These are phyloP conservation scores for Exophiala bonariae DNA, from an alignment of 2,329 filamentous ascomycete genomes.

Conservation along the genomic window DNA sequence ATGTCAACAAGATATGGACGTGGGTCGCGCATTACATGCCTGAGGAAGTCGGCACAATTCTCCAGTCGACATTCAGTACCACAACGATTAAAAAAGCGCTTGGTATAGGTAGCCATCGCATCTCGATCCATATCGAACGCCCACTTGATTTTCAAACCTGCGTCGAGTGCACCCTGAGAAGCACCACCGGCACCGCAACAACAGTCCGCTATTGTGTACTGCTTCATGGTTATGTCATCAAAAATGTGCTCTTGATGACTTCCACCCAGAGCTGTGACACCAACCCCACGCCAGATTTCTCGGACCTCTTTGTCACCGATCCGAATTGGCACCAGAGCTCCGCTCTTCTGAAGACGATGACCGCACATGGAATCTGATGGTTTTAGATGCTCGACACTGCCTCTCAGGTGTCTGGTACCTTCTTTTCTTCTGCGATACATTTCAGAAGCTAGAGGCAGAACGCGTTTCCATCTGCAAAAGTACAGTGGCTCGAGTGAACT, in stretches of 20 bases:
- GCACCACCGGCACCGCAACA: slow-evolving; percentile 75
- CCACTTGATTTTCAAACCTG: slow-evolving; percentile 60
- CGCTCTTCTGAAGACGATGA: too few species aligned
- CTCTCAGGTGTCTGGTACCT: neutral
- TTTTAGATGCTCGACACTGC: too few species aligned
- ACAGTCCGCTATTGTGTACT: slow-evolving; percentile 68
- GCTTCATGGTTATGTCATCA: slow-evolving; percentile 16
- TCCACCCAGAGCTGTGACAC: slow-evolving; percentile 2
- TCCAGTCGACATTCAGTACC: slow-evolving; percentile 29
- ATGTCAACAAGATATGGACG: slow-evolving; percentile 56
- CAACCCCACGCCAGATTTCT: neutral
- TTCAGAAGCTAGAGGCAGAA: neutral
- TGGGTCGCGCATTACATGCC: too few species aligned
- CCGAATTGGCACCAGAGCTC: too few species aligned
- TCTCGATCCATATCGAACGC: slow-evolving; percentile 63
- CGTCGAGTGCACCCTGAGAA: slow-evolving; percentile 61
- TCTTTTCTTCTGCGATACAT: neutral
- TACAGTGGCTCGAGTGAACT: slow-evolving; percentile 1
- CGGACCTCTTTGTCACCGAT: neutral
- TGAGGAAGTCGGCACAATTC: too few species aligned
- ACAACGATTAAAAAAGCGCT: slow-evolving; percentile 53
- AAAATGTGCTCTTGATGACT: neutral
- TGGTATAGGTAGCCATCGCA: slow-evolving; percentile 59
- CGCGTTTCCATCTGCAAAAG: slow-evolving; percentile 7
- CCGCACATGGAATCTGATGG: too few species aligned